Percentiles rank a stretch among this genome's conserved stretches.
These are phyloP conservation scores for Apiotrichum mycotoxinovorans DNA, from an alignment of 1,284 basidiomycete genomes.

Conservation along the genomic window DNA sequence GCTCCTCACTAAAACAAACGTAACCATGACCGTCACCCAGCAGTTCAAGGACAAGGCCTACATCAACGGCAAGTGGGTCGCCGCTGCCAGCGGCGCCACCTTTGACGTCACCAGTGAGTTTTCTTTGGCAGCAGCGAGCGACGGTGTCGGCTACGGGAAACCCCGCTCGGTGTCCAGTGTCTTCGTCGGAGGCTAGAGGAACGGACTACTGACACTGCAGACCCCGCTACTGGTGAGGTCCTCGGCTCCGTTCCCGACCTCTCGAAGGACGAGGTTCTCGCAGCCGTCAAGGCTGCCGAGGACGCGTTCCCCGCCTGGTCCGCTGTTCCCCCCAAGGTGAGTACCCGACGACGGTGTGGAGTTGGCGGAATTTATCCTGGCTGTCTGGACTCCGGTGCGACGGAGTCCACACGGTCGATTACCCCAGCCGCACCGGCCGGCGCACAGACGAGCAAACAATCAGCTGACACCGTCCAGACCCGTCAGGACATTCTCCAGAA, in stretches of 20 bases:
- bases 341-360: not conserved
- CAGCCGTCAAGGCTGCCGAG: conserved; percentile 70
- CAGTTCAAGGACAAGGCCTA: conserved; percentile 54
- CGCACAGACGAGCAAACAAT: too few species aligned
- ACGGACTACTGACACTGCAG: conserved; percentile 51
- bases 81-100: conserved; percentile 62
- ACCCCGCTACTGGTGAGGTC: conserved; percentile 72
- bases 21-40: conserved; percentile 14
- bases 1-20: not conserved
- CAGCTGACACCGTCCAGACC: conserved; percentile 26
- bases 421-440: too few species aligned
- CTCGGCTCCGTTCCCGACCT: conserved; percentile 80
- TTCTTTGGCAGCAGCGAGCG: not conserved
- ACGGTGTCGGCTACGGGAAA: not conserved
- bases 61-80: conserved; percentile 77
- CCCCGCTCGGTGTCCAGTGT: too few species aligned
- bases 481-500: conserved; percentile 74
- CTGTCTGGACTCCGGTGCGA: too few species aligned
- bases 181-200: not conserved
- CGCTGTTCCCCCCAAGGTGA: conserved; percentile 57
- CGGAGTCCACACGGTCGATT: not conserved
- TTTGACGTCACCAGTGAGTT: conserved; percentile 68
- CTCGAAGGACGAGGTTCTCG: conserved; percentile 69
- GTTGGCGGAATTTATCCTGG: too few species aligned
- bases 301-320: conserved; percentile 74